Evolutionary conservation across 495 filamentous ascomycete species (phyloP), one percentile per base, ranked within the genome.

Genomic region (Hypoxylon lienhwacheense): DNA sequence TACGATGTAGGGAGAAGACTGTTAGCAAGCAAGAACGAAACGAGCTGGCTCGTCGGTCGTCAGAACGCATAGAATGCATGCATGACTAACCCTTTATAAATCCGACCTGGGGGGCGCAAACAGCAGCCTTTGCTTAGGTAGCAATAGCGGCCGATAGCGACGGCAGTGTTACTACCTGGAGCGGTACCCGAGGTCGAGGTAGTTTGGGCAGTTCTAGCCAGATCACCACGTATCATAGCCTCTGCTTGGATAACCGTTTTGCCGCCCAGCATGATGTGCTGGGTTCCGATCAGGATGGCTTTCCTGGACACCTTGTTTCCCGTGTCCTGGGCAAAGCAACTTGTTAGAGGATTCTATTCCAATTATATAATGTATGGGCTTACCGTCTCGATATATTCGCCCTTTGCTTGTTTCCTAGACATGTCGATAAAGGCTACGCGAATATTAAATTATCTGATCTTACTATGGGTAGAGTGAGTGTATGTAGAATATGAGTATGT

Each of bases 371-470:
- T 31, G 19, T 5, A 25, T 11, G 0, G 20, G 21, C 74, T 47
- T 83, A 93, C 90, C n/a, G 91, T 97, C 68, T 97, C 91, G 45
- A 97, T 96, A 66, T 96, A 97, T 71, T 97, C 91, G 65, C 89
- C 88, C 66, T 90, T 91, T 5, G 77, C 77, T 28, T 80, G 81
- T 64, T 90, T 89, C 40, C 84, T 81, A 45, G 88, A 87, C 88
- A 91, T 91, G 10, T 53, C 73, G 55, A 56, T 31, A 50, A 21
- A 2, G 11, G 20, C 15, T 15, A 3, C 0, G 10, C 17, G 26
- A 32, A 14, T 14, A 14, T 14, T 14, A 3, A 7, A 35, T 8
- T 26, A 8, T 35, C 7, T 45, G 6, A 20, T n/a, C 12, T 31
- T 31, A n/a, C 12, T 31, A 31, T 45, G 16, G 11, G 19, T 21